Evolutionary conservation across 2,329 filamentous ascomycete genomes (phyloP).

Genomic region (Ophiosphaerella korrae): DNA sequence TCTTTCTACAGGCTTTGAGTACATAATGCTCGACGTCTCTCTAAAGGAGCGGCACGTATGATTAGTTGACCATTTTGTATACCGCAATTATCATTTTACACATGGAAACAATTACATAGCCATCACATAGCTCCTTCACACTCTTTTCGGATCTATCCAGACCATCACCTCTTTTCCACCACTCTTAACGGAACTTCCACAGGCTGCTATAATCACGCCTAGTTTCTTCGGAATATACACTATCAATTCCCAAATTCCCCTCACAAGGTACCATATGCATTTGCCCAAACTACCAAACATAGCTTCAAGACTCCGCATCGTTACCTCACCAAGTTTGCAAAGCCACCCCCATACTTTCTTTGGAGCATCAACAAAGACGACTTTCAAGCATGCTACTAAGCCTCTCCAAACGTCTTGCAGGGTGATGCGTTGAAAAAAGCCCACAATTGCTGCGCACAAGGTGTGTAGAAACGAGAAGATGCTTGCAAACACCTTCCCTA

Average conservation of each 20-base stretch:
- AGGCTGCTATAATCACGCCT: slow-evolving; percentile 9
- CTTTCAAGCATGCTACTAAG: slow-evolving; percentile 8
- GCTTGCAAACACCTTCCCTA: slow-evolving; percentile 7
- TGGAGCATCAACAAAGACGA: slow-evolving; percentile 19
- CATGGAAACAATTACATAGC: not conserved
- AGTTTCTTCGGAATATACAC: slow-evolving; percentile 22
- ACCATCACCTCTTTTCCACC: slow-evolving; percentile 19
- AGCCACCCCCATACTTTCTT: slow-evolving; percentile 21
- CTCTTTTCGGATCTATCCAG: slow-evolving; percentile 25
- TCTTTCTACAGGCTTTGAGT: too few species aligned
- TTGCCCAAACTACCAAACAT: slow-evolving; percentile 17
- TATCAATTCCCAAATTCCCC: slow-evolving; percentile 4
- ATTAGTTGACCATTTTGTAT: too few species aligned
- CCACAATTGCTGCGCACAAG: slow-evolving; percentile 5
- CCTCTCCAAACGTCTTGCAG: slow-evolving; percentile 16
- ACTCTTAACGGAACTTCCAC: not conserved
- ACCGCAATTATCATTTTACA: too few species aligned
- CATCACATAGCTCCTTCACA: not conserved
- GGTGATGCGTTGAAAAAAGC: slow-evolving; percentile 21
- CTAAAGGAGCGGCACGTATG: too few species aligned
- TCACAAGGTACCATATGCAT: slow-evolving; percentile 10
- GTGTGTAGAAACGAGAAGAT: slow-evolving; percentile 23
- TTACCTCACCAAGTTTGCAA: slow-evolving; percentile 10
- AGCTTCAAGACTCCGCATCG: slow-evolving; percentile 6
- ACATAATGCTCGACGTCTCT: too few species aligned